These are phyloP conservation scores for Arbutus unedo DNA, from an alignment of 148 eudicot species.

Conservation along the genomic window DNA sequence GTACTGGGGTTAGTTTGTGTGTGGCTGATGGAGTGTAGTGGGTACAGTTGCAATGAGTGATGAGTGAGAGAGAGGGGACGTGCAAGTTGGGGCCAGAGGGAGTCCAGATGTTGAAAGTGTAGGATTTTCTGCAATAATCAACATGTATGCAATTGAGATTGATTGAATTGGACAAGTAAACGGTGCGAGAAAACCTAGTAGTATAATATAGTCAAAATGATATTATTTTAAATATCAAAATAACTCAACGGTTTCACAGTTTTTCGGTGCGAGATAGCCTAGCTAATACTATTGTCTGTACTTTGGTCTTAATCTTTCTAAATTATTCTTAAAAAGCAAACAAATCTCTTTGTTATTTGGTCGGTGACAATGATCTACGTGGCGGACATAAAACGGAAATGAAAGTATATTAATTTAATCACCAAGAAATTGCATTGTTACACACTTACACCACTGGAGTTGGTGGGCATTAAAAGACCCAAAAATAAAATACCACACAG, in stretches of 20 bases:
- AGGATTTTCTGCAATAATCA: not conserved
- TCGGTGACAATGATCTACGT: not conserved
- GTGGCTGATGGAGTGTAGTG: not conserved
- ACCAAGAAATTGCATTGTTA: too few relatives aligned
- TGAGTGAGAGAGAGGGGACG: not conserved
- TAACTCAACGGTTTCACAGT: too few relatives aligned
- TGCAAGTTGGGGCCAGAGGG: not conserved
- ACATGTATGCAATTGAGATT: not conserved
- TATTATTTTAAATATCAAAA: too few relatives aligned
- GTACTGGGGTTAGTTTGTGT: not conserved
- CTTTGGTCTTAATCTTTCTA: too few relatives aligned
- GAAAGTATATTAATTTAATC: not conserved
- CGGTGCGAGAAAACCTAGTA: not conserved
- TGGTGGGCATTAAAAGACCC: not conserved
- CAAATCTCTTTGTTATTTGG: too few relatives aligned
- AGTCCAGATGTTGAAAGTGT: not conserved
- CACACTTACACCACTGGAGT: not conserved
- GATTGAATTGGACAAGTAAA: not conserved
- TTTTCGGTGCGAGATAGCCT: too few relatives aligned
- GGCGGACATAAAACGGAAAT: not conserved
- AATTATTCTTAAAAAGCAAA: too few relatives aligned
- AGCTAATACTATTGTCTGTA: too few relatives aligned
- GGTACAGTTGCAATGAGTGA: not conserved
- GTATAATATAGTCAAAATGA: too few relatives aligned
- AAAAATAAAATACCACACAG: not conserved